Base-by-base conservation (phyloP, 495 filamentous ascomycete species). In the Penicilliopsis zonata region DNA sequence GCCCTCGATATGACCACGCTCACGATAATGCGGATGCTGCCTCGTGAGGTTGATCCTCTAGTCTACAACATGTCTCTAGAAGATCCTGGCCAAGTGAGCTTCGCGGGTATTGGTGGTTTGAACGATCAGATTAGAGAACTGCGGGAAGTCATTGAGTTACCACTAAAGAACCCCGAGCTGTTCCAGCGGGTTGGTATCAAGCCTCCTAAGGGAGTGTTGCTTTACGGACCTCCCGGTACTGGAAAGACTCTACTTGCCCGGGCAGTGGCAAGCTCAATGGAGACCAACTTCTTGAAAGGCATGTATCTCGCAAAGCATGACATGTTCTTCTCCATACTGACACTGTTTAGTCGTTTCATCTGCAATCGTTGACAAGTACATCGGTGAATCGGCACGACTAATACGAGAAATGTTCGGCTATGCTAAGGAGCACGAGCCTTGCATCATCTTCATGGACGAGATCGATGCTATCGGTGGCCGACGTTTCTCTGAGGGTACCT, bases 381-480 rank as follows among this genome's bases (percentile, higher is more conserved):
- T 99, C 27, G 92, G 92, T 55, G 92, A 99, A 61, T 96, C 90
- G 7, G 92, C 92, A 21, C 79, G 92, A 30, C 66, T 99, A 42
- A 99, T 99, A 46, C 78, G 92, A 60, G 92, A 99, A 55, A 96
- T 99, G 92, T 99, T 99, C 48, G 92, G 92, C 30, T 99, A 99
- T 52, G 92, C 92, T 37, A 95, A 95, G 58, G 92, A 99, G 57
- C 92, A 99, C 56, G 92, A 99, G 53, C 92, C 92, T 27, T 99
- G 92, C 57, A 96, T 99, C 52, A 99, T 99, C 60, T 99, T 99
- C 74, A 99, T 99, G 92, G 92, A 99, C 67, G 92, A 99, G 56
- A 99, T 99, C 55, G 92, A 99, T 50, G 92, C 92, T 46, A 99
- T 99, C 50, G 92, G 92, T 52, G 92, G 92, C 34, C 76, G 92